A percentile compares a stretch with the other conserved stretches of the same genome.
phyloP scores from a whole-genome alignment of 306 rosid genomes.

The Vigna reflexopilosa region DNA sequence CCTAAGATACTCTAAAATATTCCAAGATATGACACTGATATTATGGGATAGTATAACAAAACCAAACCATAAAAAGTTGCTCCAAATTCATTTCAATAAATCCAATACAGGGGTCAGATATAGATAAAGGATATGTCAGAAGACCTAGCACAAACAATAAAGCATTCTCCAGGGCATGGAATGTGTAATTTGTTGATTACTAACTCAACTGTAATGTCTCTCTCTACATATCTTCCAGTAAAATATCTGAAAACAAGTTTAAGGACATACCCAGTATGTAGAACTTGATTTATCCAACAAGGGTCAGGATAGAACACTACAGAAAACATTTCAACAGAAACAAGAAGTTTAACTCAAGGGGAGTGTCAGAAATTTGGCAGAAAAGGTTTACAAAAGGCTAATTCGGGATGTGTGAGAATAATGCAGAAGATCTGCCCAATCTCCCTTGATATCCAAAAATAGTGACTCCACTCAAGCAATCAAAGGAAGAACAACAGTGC shows the following conservation, averaged over 20 bases:
- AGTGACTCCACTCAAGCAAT: constrained; percentile 8
- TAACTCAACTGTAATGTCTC: background rate
- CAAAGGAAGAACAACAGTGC: background rate
- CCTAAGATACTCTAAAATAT: background rate
- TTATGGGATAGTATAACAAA: background rate
- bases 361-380: background rate
- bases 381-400: background rate
- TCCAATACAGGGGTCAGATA: background rate
- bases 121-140: constrained; percentile 1
- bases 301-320: constrained; percentile 3
- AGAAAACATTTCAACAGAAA: background rate
- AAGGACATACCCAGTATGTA: constrained; percentile 7
- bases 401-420: background rate
- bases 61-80: too few species aligned
- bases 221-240: background rate
- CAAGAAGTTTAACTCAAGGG: background rate
- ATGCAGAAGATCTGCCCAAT: constrained; percentile 13
- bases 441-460: background rate
- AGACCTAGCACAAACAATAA: constrained; percentile 16
- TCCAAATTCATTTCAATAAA: too few species aligned
- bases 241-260: background rate
- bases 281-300: constrained; percentile 15
- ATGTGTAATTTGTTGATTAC: background rate
- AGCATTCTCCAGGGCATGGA: constrained; percentile 23
- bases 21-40: background rate